phyloP scores from a whole-genome alignment of 2,329 filamentous ascomycete genomes.

The Exophiala lecanii-corni region DNA sequence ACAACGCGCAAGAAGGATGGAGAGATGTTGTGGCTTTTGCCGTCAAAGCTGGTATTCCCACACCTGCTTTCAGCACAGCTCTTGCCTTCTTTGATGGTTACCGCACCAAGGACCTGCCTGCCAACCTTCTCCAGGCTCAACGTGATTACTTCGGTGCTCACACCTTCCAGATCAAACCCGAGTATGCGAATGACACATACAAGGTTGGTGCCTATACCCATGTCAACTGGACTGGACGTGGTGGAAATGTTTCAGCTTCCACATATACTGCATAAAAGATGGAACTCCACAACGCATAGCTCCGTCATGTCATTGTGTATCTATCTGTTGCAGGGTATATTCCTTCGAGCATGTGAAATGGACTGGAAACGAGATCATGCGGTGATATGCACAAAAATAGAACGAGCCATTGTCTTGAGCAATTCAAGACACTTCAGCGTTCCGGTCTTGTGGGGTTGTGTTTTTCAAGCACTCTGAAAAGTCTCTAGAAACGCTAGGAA shows the following conservation, averaged over 20 bases:
- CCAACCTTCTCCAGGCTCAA: slow-evolving; percentile 97
- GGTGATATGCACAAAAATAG: not conserved
- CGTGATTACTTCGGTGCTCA: slow-evolving; percentile 98
- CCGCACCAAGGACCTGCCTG: slow-evolving; percentile 92
- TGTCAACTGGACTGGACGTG: slow-evolving; percentile 99
- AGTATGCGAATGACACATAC: slow-evolving; percentile 72
- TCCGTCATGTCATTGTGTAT: not conserved
- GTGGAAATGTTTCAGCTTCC: slow-evolving; percentile 93
- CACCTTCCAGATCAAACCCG: slow-evolving; percentile 84
- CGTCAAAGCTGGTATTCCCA: slow-evolving; percentile 90
- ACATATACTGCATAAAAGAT: slow-evolving; percentile 85
- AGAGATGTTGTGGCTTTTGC: slow-evolving; percentile 86
- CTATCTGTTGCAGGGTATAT: not conserved
- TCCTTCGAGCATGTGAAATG: no score
- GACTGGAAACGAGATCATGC: no score
- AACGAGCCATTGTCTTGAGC: no score
- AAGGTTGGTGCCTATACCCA: slow-evolving; percentile 83
- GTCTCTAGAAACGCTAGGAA: no score
- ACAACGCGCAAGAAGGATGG: slow-evolving; percentile 91
- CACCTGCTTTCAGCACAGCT: slow-evolving; percentile 92
- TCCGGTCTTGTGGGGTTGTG: no score
- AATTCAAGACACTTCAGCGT: no score
- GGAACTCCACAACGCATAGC: not conserved
- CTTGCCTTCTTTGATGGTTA: slow-evolving; percentile 99
- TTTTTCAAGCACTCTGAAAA: no score